Base-by-base conservation (phyloP, 345 rosid genomes). In the Hibiscus tridactylites region DNA sequence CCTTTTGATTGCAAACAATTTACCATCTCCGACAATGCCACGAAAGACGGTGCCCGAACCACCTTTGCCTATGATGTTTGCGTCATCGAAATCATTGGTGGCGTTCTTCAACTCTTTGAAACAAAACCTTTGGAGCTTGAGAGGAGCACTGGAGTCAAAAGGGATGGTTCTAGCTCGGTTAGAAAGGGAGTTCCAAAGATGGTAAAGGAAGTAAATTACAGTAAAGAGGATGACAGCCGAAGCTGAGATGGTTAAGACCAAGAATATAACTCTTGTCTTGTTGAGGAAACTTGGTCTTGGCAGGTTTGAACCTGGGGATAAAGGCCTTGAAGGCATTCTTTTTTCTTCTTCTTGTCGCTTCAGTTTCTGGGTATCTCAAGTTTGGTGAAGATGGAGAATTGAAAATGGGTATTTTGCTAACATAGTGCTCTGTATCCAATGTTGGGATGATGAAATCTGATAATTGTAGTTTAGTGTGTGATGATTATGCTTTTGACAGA, bases 1-100 rank as follows among this genome's bases (percentile, higher is more conserved):
- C 73, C 97, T 83, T 78, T 95, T 95, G 58, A 95, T 82, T 2
- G 98, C 99, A 73, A 84, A 84, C 17, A 88, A 74, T 80, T 89
- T 95, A 17, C 99, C 98, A 62, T 90, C 92, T 76, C 77, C 81
- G 0, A 83, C 80, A 77, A 88, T 85, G 81, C 98, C 97, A 75
- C 88, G 80, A 72, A 89, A 95, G 6, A 95, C 99, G 33, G 99
- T 95, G 19, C 88, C 99, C 1, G 99, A 90, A 2, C 99, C 99
- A n/a, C 99, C 99, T 83, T 88, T 92, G 3, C 99, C 99, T 0
- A 94, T 83, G 61, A 88, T 68, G 71, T 91, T 91, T 19, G 80
- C 78, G 7, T 82, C 92, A 73, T 85, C 80, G 71, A 94, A 94
- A 61, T 88, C 90, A 73, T 82, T 76, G 24, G 99, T 90, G 29